A percentile compares a stretch with the other conserved stretches of the same genome.
These are phyloP conservation scores for Fusarium circinatum DNA, from an alignment of 2,329 filamentous ascomycete genomes.

Conservation along the genomic window DNA sequence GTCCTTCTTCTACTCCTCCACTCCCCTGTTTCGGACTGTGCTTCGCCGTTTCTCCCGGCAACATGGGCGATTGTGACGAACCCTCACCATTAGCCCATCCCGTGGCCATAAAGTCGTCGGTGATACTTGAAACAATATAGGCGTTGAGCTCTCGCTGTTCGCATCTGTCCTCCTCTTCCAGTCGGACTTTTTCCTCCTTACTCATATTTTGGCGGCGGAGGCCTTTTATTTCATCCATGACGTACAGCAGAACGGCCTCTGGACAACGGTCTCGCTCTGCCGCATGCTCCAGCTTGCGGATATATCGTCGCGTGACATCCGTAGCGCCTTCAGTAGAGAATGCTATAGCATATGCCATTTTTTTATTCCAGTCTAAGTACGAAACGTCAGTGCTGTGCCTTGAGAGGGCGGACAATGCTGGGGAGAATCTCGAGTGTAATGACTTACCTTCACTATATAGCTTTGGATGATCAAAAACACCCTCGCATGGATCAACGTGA, in stretches of 20 bases:
- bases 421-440: not conserved
- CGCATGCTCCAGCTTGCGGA: not conserved
- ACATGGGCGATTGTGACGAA: not conserved
- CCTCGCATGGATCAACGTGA: not conserved
- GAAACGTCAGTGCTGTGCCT: not conserved
- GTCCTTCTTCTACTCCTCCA: not conserved
- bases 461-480: not conserved
- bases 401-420: not conserved
- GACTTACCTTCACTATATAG: not conserved
- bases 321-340: not conserved
- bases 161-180: not conserved
- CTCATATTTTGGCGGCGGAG: not conserved
- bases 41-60: not conserved
- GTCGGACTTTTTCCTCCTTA: not conserved
- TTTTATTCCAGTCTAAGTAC: fast-evolving
- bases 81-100: not conserved
- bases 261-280: not conserved
- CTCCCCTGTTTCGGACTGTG: not conserved
- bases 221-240: not conserved
- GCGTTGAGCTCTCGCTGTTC: not conserved
- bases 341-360: not conserved
- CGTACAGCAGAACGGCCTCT: not conserved
- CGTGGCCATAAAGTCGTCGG: not conserved
- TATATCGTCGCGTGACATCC: not conserved
- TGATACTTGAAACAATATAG: not conserved